Evolutionary conservation across 2,329 filamentous ascomycete genomes (phyloP).

Genomic region (Arthrobotrys entomopaga): DNA sequence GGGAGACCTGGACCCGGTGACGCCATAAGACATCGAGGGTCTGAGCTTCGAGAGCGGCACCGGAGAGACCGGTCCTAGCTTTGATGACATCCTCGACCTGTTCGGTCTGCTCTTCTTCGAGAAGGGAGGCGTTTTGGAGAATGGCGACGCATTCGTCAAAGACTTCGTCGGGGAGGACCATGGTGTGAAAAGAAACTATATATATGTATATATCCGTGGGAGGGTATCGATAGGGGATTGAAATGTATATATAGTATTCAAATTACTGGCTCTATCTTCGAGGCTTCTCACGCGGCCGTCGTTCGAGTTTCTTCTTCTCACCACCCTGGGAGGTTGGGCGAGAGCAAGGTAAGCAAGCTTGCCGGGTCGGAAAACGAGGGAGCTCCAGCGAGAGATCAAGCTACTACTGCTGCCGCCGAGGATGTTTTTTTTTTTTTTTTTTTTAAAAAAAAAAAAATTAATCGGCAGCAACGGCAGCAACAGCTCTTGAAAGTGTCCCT

Average conservation of each 20-base stretch:
- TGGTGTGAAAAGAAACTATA: constrained; percentile 3
- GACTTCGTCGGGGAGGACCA: constrained; percentile 78
- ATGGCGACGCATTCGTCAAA: constrained; percentile 92
- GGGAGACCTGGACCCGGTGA: constrained; percentile 74
- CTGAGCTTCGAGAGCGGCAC: constrained; percentile 83
- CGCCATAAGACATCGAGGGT: constrained; percentile 92
- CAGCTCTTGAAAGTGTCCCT: neutral
- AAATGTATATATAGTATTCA: too few relatives aligned
- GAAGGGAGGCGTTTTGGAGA: constrained; percentile 70
- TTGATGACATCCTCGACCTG: constrained; percentile 85
- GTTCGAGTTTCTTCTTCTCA: too few relatives aligned
- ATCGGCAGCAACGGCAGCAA: too few relatives aligned
- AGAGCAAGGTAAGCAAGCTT: constrained; percentile 9
- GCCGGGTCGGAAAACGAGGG: constrained; percentile 27
- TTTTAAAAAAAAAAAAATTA: too few relatives aligned
- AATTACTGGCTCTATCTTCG: neutral
- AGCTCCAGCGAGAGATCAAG: neutral
- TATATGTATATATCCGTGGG: too few relatives aligned
- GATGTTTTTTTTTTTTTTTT: too few relatives aligned
- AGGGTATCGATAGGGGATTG: too few relatives aligned
- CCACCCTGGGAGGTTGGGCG: constrained; percentile 32
- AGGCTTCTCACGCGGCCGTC: neutral
- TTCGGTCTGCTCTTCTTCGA: constrained; percentile 96
- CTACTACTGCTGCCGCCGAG: too few relatives aligned
- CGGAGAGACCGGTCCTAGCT: constrained; percentile 78